Conservation (phyloP, 2,329 filamentous ascomycete species). For the Ilyonectria sp. region DNA sequence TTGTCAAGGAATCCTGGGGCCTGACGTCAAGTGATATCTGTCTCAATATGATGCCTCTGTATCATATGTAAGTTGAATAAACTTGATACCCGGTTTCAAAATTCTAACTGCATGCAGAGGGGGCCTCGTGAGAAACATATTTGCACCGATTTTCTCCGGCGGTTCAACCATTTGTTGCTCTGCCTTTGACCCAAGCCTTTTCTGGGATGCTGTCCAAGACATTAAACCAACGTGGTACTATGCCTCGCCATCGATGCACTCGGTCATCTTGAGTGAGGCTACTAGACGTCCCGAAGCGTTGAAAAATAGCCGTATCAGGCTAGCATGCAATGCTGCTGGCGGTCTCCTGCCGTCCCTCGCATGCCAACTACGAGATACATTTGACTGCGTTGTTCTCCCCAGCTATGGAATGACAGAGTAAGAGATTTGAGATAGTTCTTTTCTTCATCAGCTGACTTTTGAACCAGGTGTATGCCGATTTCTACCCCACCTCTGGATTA, state of each 20-base stretch:
- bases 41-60: constrained; percentile 73
- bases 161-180: constrained; percentile 69
- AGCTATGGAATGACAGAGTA: constrained; percentile 73
- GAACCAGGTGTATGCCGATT: constrained; percentile 67
- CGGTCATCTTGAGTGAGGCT: constrained; percentile 65
- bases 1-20: constrained; percentile 69
- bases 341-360: constrained; percentile 67
- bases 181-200: constrained; percentile 68
- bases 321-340: constrained; percentile 71
- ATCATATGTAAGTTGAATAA: constrained; percentile 63
- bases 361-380: constrained; percentile 63
- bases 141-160: constrained; percentile 68
- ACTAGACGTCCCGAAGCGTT: constrained; percentile 57
- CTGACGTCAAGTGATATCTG: constrained; percentile 64
- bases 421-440: constrained; percentile 27
- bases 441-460: not conserved
- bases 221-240: constrained; percentile 70
- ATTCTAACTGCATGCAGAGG: constrained; percentile 53
- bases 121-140: constrained; percentile 68
- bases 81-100: not conserved
- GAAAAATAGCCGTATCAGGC: constrained; percentile 60
- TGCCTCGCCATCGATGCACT: constrained; percentile 71
- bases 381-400: constrained; percentile 66
- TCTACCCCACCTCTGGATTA: constrained; percentile 69
- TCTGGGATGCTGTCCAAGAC: constrained; percentile 68